These are phyloP conservation scores for Planoprotostelium fungivorum DNA, from an alignment of 78 protist genomes.

Conservation along the genomic window DNA sequence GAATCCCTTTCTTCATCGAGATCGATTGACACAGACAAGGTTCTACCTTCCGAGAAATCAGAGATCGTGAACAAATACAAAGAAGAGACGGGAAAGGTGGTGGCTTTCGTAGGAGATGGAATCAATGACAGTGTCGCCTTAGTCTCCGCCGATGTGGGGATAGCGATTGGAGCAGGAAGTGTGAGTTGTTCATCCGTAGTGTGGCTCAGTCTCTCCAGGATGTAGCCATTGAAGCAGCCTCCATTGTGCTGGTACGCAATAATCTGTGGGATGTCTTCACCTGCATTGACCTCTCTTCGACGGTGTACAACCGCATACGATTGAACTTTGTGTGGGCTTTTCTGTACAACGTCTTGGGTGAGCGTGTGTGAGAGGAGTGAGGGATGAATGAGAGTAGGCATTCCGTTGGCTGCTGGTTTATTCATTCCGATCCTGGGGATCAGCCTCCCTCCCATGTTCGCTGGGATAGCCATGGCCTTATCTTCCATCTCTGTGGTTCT, in stretches of 20 bases:
- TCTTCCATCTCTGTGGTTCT: slow-evolving; percentile 45
- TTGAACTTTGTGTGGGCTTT: slow-evolving; percentile 86
- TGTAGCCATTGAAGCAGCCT: slow-evolving; percentile 85
- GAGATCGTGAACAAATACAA: slow-evolving; percentile 65
- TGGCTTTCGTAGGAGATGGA: slow-evolving; percentile 93
- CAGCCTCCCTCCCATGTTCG: slow-evolving; percentile 56
- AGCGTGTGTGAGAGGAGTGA: not conserved
- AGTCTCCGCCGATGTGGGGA: slow-evolving; percentile 78
- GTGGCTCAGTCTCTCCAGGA: not conserved
- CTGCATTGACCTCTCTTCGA: slow-evolving; percentile 69
- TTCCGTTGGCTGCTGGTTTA: slow-evolving; percentile 68
- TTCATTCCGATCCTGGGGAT: slow-evolving; percentile 40
- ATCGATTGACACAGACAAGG: slow-evolving; percentile 14
- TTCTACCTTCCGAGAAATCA: slow-evolving; percentile 78
- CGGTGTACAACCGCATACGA: slow-evolving; percentile 62
- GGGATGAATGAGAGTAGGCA: slow-evolving; percentile 8
- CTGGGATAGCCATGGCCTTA: slow-evolving; percentile 56
- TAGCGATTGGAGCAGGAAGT: slow-evolving; percentile 85
- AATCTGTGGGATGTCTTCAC: slow-evolving; percentile 73
- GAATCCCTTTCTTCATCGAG: not conserved
- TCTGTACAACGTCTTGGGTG: slow-evolving; percentile 68
- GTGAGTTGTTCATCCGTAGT: not conserved
- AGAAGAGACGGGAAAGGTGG: slow-evolving; percentile 36
- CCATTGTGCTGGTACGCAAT: slow-evolving; percentile 60
- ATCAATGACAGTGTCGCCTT: slow-evolving; percentile 85